Base-by-base conservation (phyloP, 352 stramenopile genomes). In the Pythium plurisporium region DNA sequence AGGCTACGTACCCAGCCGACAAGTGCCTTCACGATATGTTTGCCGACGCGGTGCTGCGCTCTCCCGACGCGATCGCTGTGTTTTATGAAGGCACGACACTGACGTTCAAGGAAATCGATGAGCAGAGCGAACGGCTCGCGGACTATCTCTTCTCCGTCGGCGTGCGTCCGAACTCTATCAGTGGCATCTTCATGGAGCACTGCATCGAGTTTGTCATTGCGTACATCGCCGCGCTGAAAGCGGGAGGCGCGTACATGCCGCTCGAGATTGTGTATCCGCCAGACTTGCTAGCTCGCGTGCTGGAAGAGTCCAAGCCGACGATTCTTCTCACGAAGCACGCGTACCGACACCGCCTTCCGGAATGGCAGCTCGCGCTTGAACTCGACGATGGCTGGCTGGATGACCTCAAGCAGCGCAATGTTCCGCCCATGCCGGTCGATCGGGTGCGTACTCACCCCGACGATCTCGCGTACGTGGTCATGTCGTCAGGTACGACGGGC, bases 381-480 rank as follows among this genome's bases (percentile, higher is more conserved):
- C 70, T 94, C 54, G 81, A 95, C 37, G 57, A 75, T 26, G 73
- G 76, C 22, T 87, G 78, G 76, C 42, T 81, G 10, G 40, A 73
- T 1, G 53, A 27, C 6, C 49, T 89, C 4, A 43, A 45, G 10
- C 31, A 53, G 1, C 67, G 54, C 9, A 70, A 67, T 4, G 65
- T 81, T 19, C 69, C 70, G 1, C 34, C 52, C 6, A 87, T 92
- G 77, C 79, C 79, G 1, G 36, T 29, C 9, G 73, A 80, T 46
- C 81, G 81, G n/a, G 74, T 70, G n/a, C 65, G 67, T 14, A 86
- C 78, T 11, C 74, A 85, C 12, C 87, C 89, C 3, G 89, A 97
- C 55, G 79, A 95, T 65, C 63, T 98, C 42, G 88, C 87, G 4
- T 98, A 97, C 66, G 81, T 96, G 19, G 92, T 98, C 31, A 97